These are phyloP conservation scores for Cytospora piceicola DNA, from an alignment of 2,329 filamentous ascomycete species.

Conservation along the genomic window DNA sequence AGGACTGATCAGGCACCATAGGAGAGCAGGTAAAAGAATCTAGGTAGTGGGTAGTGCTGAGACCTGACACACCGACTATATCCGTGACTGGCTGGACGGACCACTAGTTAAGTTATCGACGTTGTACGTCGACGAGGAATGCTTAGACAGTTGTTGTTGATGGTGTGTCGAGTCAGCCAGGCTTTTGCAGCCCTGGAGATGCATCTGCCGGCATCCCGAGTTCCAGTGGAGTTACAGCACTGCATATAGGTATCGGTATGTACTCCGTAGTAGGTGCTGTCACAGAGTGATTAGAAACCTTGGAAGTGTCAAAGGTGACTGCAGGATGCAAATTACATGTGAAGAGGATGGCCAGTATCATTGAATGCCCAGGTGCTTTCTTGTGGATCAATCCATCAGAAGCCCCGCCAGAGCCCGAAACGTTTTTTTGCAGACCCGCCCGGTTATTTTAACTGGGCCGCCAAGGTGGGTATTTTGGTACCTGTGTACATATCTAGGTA, in stretches of 20 bases:
- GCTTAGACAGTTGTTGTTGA: neutral
- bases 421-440: slow-evolving; percentile 14
- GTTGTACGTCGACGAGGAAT: slow-evolving; percentile 7
- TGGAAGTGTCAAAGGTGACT: too few species aligned
- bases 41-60: slow-evolving; percentile 1
- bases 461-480: slow-evolving; percentile 1
- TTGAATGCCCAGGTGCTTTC: neutral
- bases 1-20: slow-evolving; percentile 9
- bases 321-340: too few species aligned
- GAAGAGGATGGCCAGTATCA: too few species aligned
- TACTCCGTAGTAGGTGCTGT: too few species aligned
- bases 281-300: too few species aligned
- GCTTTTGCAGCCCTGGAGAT: neutral
- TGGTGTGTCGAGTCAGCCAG: slow-evolving; percentile 5
- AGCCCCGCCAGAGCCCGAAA: slow-evolving; percentile 12
- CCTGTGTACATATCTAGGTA: too few species aligned
- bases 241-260: too few species aligned
- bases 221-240: neutral
- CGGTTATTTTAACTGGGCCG: slow-evolving; percentile 15
- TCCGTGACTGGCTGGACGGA: slow-evolving; percentile 7
- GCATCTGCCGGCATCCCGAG: neutral
- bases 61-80: slow-evolving; percentile 20
- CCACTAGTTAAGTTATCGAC: neutral
- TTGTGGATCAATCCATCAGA: neutral
- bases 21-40: slow-evolving; percentile 9